Evolutionary conservation across 116 monocot species (phyloP), one percentile per base, ranked within the genome.

Genomic region (Zostera marina): DNA sequence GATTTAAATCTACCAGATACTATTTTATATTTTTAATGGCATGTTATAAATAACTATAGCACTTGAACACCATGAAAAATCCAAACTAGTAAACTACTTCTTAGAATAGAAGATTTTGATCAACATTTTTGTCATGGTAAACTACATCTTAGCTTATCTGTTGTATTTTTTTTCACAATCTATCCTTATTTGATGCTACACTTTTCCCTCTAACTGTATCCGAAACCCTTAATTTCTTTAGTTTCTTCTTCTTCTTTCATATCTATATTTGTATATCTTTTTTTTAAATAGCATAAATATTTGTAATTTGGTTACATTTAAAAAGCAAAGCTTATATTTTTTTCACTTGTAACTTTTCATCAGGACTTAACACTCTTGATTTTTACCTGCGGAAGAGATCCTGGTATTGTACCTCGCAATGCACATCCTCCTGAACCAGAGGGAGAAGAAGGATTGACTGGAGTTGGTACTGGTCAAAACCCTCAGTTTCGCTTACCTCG

Each of bases 301-400:
- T 38, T 0, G 17, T 41, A 58, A 12, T 38, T 58, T 32, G 16
- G 40, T 40, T 38, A 4, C 11, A 58, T 32, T 32, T 32, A 32
- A 32, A 32, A 32, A 32, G 32, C 5, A 32, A 5, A 7, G n/a
- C 16, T 40, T 41, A 16, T 20, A 8, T 16, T 17, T 19, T 19
- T 17, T 51, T 49, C 20, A 49, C 49, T 19, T 19, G 15, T 51
- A 51, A 51, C 49, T 51, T 51, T 58, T 41, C 14, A 58, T 58
- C 82, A 82, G 87, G 82, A 79, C 68, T 62, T 88, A 65, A n/a
- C 43, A 62, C 79, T 88, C 60, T 72, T 88, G n/a, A 62, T 88
- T 17, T 58, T 88, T 14, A 82, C 87, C 5, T 82, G 82, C 41
- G 82, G 79, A 47, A 79, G 82, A 70, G 87, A 88, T 72, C 87